phyloP scores from a whole-genome alignment of 495 filamentous ascomycete species.

The Bacidia gigantensis region DNA sequence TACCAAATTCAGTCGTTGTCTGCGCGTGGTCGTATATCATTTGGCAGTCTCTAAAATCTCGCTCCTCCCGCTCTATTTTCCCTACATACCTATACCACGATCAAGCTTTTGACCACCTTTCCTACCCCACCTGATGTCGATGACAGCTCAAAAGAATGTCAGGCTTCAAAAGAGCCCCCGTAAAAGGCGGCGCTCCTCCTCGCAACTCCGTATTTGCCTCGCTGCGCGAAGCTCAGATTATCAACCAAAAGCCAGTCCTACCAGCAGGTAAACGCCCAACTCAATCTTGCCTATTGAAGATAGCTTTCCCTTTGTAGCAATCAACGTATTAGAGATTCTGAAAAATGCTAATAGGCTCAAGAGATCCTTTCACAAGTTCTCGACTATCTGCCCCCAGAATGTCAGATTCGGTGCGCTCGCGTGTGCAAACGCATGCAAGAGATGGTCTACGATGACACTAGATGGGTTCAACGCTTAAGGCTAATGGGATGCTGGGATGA shows the following conservation, averaged over 20 bases:
- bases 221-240: slow-evolving; percentile 61
- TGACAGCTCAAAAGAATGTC: slow-evolving; percentile 34
- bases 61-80: neutral
- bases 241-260: slow-evolving; percentile 57
- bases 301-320: neutral
- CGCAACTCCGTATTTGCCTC: slow-evolving; percentile 54
- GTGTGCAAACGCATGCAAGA: slow-evolving; percentile 82
- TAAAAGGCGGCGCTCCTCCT: slow-evolving; percentile 29
- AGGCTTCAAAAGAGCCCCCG: slow-evolving; percentile 47
- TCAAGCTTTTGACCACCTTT: neutral
- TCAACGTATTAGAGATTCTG: neutral
- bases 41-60: neutral
- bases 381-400: slow-evolving; percentile 72
- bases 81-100: neutral
- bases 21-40: too few relatives aligned
- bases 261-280: slow-evolving; percentile 51
- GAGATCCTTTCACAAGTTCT: slow-evolving; percentile 84
- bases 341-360: slow-evolving; percentile 22
- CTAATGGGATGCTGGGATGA: slow-evolving; percentile 92
- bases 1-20: too few relatives aligned
- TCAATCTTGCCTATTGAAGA: neutral
- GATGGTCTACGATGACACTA: slow-evolving; percentile 97
- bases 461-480: slow-evolving; percentile 77
- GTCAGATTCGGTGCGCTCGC: slow-evolving; percentile 74
- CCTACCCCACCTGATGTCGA: neutral